Percentiles rank a stretch among this genome's conserved stretches.
phyloP scores from a whole-genome alignment of 192 early-diverging fungal genomes.

The Podila verticillata region DNA sequence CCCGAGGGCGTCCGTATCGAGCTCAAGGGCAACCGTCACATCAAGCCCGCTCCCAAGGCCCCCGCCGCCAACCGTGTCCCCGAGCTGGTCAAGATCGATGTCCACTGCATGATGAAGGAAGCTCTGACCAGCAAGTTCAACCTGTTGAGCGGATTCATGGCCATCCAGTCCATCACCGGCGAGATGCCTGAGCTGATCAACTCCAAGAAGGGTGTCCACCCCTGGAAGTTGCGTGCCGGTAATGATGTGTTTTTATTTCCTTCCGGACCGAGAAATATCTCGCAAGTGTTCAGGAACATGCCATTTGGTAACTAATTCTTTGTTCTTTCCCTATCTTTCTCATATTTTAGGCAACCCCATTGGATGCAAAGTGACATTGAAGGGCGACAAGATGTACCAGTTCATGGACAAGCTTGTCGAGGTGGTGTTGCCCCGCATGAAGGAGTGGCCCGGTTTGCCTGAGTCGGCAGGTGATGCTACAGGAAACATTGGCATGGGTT shows the following conservation, averaged over 20 bases:
- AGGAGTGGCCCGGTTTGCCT: slow-evolving; percentile 88
- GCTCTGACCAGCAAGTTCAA: slow-evolving; percentile 89
- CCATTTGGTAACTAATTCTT: no score
- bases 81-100: slow-evolving; percentile 73
- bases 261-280: no score
- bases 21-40: slow-evolving; percentile 56
- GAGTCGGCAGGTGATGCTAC: slow-evolving; percentile 79
- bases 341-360: slow-evolving; percentile 77
- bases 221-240: slow-evolving; percentile 88
- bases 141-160: slow-evolving; percentile 91
- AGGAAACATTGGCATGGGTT: slow-evolving; percentile 86
- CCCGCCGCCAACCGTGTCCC: slow-evolving; percentile 72
- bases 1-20: slow-evolving; percentile 45
- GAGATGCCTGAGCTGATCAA: slow-evolving; percentile 82
- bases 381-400: slow-evolving; percentile 88
- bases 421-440: slow-evolving; percentile 91
- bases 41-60: slow-evolving; percentile 66
- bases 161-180: slow-evolving; percentile 89
- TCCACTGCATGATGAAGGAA: slow-evolving; percentile 90
- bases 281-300: background rate
- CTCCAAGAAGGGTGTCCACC: slow-evolving; percentile 80
- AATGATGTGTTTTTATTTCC: background rate
- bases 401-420: slow-evolving; percentile 97
- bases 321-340: background rate
- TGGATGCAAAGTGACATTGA: slow-evolving; percentile 83